Evolutionary conservation across 495 filamentous ascomycete genomes (phyloP).

Genomic region (Aspergillus bridgeri): DNA sequence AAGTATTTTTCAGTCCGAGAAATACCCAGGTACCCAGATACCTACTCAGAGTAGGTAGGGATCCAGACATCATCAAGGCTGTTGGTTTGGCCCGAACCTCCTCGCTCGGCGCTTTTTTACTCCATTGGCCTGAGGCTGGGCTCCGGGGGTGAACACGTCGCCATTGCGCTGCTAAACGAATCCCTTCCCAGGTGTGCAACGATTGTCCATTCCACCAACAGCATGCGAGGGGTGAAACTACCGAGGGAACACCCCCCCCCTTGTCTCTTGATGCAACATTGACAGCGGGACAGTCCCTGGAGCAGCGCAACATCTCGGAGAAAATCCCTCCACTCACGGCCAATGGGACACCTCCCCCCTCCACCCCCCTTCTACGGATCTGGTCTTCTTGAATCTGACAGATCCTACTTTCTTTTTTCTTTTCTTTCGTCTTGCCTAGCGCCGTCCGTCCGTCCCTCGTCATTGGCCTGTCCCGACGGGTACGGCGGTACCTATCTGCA

Average conservation of each 20-base stretch:
- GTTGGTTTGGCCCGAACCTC: neutral
- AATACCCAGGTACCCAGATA: no score
- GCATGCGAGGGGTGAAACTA: neutral
- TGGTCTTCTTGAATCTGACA: neutral
- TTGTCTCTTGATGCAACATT: neutral
- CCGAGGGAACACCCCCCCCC: neutral
- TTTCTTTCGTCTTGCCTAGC: slow-evolving; percentile 1
- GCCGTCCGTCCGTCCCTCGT: neutral
- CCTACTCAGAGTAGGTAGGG: no score
- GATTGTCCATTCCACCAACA: neutral
- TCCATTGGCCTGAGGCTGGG: neutral
- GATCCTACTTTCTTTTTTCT: slow-evolving; percentile 1
- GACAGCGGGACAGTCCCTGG: slow-evolving; percentile 10
- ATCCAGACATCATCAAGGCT: no score
- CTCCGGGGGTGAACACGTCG: neutral
- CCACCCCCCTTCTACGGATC: neutral
- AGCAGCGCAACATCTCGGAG: slow-evolving; percentile 15
- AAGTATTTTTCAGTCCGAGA: no score
- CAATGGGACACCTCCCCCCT: slow-evolving; percentile 1
- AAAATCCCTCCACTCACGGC: slow-evolving; percentile 9
- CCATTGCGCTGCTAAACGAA: neutral
- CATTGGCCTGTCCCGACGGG: slow-evolving; percentile 6
- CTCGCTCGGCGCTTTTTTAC: neutral
- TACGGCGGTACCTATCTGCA: slow-evolving; percentile 6
- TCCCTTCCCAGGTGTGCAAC: neutral